These are phyloP conservation scores for Pseudozyma pruni DNA, from an alignment of 1,284 basidiomycete species.

Conservation along the genomic window DNA sequence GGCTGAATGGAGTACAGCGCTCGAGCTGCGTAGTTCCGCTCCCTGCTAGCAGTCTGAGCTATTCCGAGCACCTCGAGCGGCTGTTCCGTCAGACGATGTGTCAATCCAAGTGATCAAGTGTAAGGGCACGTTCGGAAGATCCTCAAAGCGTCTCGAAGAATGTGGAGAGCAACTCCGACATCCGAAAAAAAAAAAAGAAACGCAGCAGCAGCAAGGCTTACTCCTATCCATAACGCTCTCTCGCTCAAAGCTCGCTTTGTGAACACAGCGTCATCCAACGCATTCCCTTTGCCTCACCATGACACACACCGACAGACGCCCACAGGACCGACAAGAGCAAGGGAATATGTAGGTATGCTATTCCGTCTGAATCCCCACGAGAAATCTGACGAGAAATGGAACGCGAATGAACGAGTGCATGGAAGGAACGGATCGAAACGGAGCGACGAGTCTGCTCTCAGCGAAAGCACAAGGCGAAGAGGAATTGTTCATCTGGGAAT, in stretches of 20 bases:
- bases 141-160: not conserved
- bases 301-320: no score
- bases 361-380: not conserved
- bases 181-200: not conserved
- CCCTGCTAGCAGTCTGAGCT: no score
- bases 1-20: no score
- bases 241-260: no score
- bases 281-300: no score
- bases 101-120: not conserved
- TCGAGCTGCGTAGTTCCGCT: no score
- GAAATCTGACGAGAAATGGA: not conserved
- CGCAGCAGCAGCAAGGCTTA: not conserved
- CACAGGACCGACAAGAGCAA: no score
- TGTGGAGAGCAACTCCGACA: constrained; percentile 12
- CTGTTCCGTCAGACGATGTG: no score
- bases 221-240: no score
- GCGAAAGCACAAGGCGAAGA: not conserved
- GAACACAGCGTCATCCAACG: no score
- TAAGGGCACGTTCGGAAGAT: not conserved
- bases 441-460: not conserved
- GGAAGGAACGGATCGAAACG: no score
- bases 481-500: not conserved
- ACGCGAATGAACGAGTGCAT: constrained; percentile 2
- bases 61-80: no score
- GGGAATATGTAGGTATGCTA: not conserved